phyloP scores from a whole-genome alignment of 805 yeast species.

The Lipomyces sp. region DNA sequence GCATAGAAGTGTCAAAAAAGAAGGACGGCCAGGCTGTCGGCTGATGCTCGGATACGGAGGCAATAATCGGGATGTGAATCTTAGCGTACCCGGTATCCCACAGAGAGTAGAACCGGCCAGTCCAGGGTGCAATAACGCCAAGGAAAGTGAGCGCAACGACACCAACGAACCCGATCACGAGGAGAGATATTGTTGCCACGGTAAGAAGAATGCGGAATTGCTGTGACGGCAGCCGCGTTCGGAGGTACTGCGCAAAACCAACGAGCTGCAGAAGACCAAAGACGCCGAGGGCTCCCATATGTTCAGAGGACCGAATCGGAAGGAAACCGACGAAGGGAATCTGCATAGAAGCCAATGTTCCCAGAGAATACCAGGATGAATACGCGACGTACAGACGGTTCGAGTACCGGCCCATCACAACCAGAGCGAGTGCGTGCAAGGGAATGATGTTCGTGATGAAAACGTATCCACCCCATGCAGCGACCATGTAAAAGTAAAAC shows the following conservation, averaged over 20 bases:
- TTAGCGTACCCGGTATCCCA: constrained; percentile 99
- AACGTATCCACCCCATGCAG: constrained; percentile 99
- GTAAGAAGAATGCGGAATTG: constrained; percentile 68
- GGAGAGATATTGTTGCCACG: constrained; percentile 49
- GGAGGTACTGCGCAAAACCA: constrained; percentile 78
- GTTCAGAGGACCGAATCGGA: constrained; percentile 96
- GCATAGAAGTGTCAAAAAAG: constrained; percentile 86
- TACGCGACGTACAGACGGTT: constrained; percentile 83
- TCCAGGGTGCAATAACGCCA: constrained; percentile 98
- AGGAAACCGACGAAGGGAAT: constrained; percentile 97
- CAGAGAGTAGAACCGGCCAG: constrained; percentile 95
- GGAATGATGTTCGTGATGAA: constrained; percentile 98
- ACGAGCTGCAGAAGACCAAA: constrained; percentile 92
- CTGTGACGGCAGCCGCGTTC: constrained; percentile 63
- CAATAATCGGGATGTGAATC: constrained; percentile 96
- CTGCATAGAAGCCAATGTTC: constrained; percentile 98
- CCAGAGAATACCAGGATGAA: constrained; percentile 94
- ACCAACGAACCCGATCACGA: constrained; percentile 63
- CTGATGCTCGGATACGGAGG: constrained; percentile 98
- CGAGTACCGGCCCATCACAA: constrained; percentile 91
- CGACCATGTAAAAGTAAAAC: constrained; percentile 95
- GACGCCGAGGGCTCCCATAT: constrained; percentile 97
- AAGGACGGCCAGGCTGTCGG: constrained; percentile 99
- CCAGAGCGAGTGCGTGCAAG: constrained; percentile 82
- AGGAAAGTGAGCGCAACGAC: constrained; percentile 77